phyloP scores from a whole-genome alignment of 2,329 filamentous ascomycete species.

The Penicillium sp. region DNA sequence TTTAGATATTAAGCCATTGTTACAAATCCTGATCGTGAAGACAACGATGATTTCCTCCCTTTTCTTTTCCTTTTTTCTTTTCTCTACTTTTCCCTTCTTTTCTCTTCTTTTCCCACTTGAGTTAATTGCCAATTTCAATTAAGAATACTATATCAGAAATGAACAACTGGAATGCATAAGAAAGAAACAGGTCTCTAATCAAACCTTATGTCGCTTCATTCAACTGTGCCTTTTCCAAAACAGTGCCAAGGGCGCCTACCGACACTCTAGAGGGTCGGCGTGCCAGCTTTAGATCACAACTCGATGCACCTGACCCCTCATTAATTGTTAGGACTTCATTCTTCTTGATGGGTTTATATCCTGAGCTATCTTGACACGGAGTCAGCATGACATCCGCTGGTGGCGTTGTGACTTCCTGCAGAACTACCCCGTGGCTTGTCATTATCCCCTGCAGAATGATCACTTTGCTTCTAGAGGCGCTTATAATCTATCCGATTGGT shows the following conservation, averaged over 20 bases:
- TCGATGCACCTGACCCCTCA: background rate
- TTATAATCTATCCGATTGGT: background rate
- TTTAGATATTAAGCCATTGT: background rate
- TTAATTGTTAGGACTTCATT: background rate
- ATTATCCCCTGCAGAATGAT: background rate
- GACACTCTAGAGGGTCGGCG: background rate
- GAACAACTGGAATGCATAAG: background rate
- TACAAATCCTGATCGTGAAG: background rate
- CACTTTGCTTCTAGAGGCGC: background rate
- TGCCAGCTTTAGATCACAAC: background rate
- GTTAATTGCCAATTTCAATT: too few species aligned
- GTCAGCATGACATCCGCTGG: background rate
- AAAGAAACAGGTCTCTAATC: background rate
- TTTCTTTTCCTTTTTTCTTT: background rate
- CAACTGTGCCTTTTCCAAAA: background rate
- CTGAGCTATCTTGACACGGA: background rate
- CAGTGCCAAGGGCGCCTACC: slow-evolving; percentile 3
- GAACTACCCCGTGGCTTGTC: background rate
- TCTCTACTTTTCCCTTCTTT: background rate
- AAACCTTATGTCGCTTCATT: too few species aligned
- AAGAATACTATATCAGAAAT: too few species aligned
- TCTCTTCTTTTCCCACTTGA: background rate
- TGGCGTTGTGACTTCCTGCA: background rate
- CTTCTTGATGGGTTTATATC: background rate
- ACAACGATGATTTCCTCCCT: too few species aligned